These are phyloP conservation scores for Dispira simplex DNA, from an alignment of 192 early-diverging fungal genomes.

Conservation along the genomic window DNA sequence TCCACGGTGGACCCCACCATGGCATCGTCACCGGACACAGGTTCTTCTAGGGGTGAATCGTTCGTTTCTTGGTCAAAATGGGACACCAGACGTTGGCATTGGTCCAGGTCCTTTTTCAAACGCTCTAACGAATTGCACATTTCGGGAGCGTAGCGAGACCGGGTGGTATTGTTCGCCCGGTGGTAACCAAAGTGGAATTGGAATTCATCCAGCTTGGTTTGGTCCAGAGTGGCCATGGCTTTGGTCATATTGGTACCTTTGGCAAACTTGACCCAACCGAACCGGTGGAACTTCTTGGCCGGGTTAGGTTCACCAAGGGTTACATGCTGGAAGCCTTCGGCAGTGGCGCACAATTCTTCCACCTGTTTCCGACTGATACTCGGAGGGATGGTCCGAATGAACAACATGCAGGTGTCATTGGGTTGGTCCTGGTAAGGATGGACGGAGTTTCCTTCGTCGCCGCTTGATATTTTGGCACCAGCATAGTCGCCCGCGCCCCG, in stretches of 20 bases:
- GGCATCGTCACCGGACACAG: conserved; percentile 14
- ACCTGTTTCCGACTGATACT: conserved; percentile 44
- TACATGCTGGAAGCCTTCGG: conserved; percentile 71
- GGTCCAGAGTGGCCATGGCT: conserved; percentile 43
- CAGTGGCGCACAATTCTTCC: conserved; percentile 40
- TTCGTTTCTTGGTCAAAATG: conserved; percentile 31
- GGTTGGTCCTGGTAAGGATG: not conserved
- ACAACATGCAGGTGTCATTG: conserved; percentile 37
- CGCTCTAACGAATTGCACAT: conserved; percentile 50
- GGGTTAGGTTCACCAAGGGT: conserved; percentile 75
- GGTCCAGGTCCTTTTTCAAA: conserved; percentile 57
- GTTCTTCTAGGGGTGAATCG: conserved; percentile 11
- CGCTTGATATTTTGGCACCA: conserved; percentile 15
- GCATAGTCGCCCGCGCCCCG: conserved; percentile 15
- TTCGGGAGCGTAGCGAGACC: conserved; percentile 43
- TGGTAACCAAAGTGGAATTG: conserved; percentile 30
- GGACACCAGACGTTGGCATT: conserved; percentile 33
- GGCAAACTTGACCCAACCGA: conserved; percentile 87
- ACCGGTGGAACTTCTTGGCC: conserved; percentile 67
- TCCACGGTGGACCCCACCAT: not conserved
- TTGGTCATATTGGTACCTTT: conserved; percentile 68
- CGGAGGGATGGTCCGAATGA: conserved; percentile 69
- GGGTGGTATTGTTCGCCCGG: conserved; percentile 17
- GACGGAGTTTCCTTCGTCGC: conserved; percentile 21
- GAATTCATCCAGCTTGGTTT: conserved; percentile 33